Percentiles rank a stretch among this genome's conserved stretches.
phyloP scores from a whole-genome alignment of 805 yeast genomes.

The Yueomyces sinensis region DNA sequence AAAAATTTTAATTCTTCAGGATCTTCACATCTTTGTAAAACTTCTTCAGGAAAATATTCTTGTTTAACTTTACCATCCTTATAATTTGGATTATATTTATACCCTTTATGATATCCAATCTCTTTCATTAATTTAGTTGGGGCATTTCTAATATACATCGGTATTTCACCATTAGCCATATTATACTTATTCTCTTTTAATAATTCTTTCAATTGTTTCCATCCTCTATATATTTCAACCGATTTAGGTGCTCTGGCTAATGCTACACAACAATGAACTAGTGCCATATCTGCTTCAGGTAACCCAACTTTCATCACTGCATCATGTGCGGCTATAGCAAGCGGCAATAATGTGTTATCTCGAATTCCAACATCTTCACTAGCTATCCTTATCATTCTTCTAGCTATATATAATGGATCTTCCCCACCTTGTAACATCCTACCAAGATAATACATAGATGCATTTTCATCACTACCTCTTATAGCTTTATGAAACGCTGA shows the following conservation, averaged over 20 bases:
- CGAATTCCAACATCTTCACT: slow-evolving; percentile 86
- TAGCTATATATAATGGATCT: slow-evolving; percentile 76
- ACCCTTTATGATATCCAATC: slow-evolving; percentile 70
- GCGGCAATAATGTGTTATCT: slow-evolving; percentile 74
- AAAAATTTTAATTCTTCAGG: slow-evolving; percentile 34
- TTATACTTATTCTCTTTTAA: slow-evolving; percentile 37
- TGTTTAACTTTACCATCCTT: slow-evolving; percentile 63
- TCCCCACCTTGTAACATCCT: slow-evolving; percentile 91
- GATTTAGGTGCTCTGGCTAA: slow-evolving; percentile 78
- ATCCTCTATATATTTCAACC: slow-evolving; percentile 73
- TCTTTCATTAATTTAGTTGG: slow-evolving; percentile 88
- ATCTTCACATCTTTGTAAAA: slow-evolving; percentile 20
- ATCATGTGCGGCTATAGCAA: slow-evolving; percentile 74
- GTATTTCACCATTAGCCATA: slow-evolving; percentile 40
- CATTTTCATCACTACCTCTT: slow-evolving; percentile 83
- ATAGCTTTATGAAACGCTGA: slow-evolving; percentile 91
- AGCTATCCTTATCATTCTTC: slow-evolving; percentile 90
- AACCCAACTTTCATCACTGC: slow-evolving; percentile 84
- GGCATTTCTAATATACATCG: slow-evolving; percentile 82
- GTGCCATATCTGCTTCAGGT: slow-evolving; percentile 83
- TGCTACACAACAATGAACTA: slow-evolving; percentile 90
- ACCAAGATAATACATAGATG: slow-evolving; percentile 74
- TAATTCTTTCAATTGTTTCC: slow-evolving; percentile 49
- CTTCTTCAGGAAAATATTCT: slow-evolving; percentile 56
- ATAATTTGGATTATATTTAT: slow-evolving; percentile 81